Base-by-base conservation (phyloP, 768 basidiomycete genomes). In the Rhizopogon sp. region DNA sequence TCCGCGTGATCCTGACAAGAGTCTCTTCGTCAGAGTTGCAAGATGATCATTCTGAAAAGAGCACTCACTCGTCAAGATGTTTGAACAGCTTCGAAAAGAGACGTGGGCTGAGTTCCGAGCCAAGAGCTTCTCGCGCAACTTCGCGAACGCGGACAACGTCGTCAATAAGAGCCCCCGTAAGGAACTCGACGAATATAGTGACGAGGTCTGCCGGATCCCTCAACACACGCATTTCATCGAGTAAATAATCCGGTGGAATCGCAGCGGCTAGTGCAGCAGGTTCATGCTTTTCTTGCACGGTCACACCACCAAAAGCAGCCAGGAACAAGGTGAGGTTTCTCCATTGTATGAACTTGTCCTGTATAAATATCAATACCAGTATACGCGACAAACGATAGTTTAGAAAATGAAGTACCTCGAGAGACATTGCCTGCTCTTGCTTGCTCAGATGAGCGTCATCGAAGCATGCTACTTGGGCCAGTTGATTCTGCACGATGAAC, bases 301-400 rank as follows among this genome's bases (percentile, higher is more conserved):
- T 87, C 6, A 81, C 74, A 5, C 87, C 87, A 39, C 85, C 84
- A n/a, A 85, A 77, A 0, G 88, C 81, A 3, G 89, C 83, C 39
- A 95, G 73, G 69, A 88, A 90, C 22, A 92, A 71, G 0, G 88
- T 85, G 11, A 92, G 72, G 64, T 94, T 92, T 62, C 90, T 86
- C 93, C 93, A 97, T 60, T 92, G 88, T 39, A 77, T 80, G 41
- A 84, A 80, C 60, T 83, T 78, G 17, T 91, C 89, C 89, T 92
- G 52, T 14, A 33, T 17, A 35, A 39, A 47, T 28, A 52, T 64
- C 28, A 60, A 56, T 49, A 31, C 31, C 31, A 10, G 22, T 14
- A 11, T 25, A 35, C 37, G 22, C 16, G 20, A 37, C 44, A 43
- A 16, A 29, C 43, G 11, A 43, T 20, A 45, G 14, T 17, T 31